phyloP scores from a whole-genome alignment of 805 yeast genomes.

The Hanseniaspora occidentalis region DNA sequence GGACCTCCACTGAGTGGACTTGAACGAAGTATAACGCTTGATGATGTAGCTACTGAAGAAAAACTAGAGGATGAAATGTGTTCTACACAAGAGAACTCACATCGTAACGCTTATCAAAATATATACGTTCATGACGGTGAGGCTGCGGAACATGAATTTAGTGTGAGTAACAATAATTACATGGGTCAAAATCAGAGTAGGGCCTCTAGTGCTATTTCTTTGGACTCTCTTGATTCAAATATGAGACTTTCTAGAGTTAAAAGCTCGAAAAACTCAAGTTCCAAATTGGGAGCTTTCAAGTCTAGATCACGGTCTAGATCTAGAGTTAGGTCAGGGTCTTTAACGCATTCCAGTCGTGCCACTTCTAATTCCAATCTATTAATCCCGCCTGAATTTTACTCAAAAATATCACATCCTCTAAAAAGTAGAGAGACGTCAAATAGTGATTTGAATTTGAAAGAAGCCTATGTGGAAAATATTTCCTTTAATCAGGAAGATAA shows the following conservation, averaged over 20 bases:
- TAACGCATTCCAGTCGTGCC: background rate
- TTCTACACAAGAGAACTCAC: constrained; percentile 7
- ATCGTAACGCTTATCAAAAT: constrained; percentile 13
- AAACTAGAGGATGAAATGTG: constrained; percentile 13
- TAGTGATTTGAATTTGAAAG: too few relatives aligned
- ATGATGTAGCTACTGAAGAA: constrained; percentile 6
- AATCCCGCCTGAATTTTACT: constrained; percentile 26
- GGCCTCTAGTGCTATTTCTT: too few relatives aligned
- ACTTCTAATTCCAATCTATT: constrained; percentile 11
- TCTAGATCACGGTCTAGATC: background rate
- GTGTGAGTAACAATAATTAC: too few relatives aligned
- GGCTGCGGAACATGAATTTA: constrained; percentile 6
- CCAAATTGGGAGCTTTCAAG: background rate
- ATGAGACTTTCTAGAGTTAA: background rate
- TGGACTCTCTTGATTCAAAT: too few relatives aligned
- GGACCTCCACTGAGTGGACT: background rate
- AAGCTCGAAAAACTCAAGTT: background rate
- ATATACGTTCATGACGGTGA: constrained; percentile 26
- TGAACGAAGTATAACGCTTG: too few relatives aligned
- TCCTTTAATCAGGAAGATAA: too few relatives aligned
- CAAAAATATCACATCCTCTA: too few relatives aligned
- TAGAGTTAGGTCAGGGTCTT: background rate
- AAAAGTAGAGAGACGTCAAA: too few relatives aligned
- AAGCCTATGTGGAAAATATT: too few relatives aligned
- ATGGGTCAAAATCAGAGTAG: too few relatives aligned